Conservation (phyloP, 805 yeast genomes). For the Schizosaccharomyces pombe region DNA sequence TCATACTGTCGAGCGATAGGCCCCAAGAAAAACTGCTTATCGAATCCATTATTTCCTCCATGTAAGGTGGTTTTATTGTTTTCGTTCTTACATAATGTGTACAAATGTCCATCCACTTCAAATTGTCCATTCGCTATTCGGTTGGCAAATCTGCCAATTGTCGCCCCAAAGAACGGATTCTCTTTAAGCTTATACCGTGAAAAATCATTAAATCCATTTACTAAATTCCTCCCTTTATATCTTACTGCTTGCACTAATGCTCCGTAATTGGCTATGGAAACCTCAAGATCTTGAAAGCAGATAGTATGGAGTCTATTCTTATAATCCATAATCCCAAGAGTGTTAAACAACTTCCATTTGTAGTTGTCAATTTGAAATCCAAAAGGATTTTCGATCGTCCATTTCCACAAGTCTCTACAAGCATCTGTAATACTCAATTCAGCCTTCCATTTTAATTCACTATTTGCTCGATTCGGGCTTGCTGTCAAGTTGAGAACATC, state of each 20-base stretch:
- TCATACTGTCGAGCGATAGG: conserved; percentile 30
- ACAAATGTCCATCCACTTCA: conserved; percentile 20
- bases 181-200: conserved; percentile 14
- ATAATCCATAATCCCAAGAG: background rate
- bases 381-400: conserved; percentile 46
- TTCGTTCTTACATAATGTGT: conserved; percentile 24
- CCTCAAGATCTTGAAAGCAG: background rate
- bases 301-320: background rate
- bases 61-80: conserved; percentile 23
- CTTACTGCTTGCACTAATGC: conserved; percentile 6
- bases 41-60: conserved; percentile 32
- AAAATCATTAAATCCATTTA: conserved; percentile 5
- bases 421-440: conserved; percentile 36
- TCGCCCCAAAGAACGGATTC: conserved; percentile 37
- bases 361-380: conserved; percentile 22
- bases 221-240: conserved; percentile 6
- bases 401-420: conserved; percentile 52
- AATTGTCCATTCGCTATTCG: conserved; percentile 27
- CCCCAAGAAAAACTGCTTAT: conserved; percentile 28
- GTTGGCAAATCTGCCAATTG: conserved; percentile 44
- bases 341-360: background rate
- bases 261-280: conserved; percentile 8
- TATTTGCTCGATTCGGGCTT: conserved; percentile 38
- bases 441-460: conserved; percentile 35
- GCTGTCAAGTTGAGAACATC: conserved; percentile 61